Evolutionary conservation across 2,329 filamentous ascomycete genomes (phyloP), one percentile per base, ranked within the genome.

Genomic region (Aphanocladium album): DNA sequence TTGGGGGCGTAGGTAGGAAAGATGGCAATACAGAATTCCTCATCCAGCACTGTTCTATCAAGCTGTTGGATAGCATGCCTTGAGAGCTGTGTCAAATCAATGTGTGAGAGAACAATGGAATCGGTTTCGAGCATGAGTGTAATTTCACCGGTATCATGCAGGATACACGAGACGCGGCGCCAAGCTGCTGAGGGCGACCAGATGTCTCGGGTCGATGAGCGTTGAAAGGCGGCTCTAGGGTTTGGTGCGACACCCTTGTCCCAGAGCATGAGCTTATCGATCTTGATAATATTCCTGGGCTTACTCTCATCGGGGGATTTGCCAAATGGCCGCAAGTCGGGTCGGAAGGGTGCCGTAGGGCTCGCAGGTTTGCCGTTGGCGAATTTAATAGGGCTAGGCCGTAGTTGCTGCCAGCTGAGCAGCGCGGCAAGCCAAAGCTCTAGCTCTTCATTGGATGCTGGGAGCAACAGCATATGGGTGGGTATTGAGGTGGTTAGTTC

Each of bases 61-160:
- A 99, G 80, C 67, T 93, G 86, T 72, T 99, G 95, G 57, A 99
- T 88, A 9, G 93, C 91, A 71, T 89, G 95, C 58, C 95, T 85
- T 19, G 92, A 95, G 8, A 99, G 80, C 68, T 96, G 91, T 14
- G 91, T 90, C 5, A 99, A 80, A 68, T 96, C 91, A 57, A 98
- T 89, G 51, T 92, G 85, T 30, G 90, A 89, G 17, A 98, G 81
- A 9, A 96, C 81, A 0, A 87, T 86, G 51, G 89, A 87, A 66
- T 96, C 93, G 60, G 89, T 88, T 68, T 97, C 93, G 1, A 89
- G 89, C 73, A 95, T 88, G 12, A 99, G 83, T 69, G 93, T 96
- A 71, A 99, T 88, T 70, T 96, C 91, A 61, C 95, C 95, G 67
- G 96, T 96, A 70, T 98, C 95, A 66, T 96, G 90, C 25, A 99